These are phyloP conservation scores for Omphalea diandra DNA, from an alignment of 441 rosid species.

Conservation along the genomic window DNA sequence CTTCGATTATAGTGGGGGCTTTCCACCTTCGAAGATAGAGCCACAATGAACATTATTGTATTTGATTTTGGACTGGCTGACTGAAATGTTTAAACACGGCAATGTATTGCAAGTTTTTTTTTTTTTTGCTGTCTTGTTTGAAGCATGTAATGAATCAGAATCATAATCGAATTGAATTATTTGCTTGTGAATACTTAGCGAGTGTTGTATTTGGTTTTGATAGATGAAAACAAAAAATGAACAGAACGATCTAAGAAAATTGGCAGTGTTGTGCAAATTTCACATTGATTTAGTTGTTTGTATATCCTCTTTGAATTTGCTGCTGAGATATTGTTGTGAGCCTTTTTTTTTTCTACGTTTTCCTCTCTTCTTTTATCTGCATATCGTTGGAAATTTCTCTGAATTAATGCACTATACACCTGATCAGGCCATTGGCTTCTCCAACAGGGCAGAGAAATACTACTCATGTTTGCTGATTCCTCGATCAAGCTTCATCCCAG, in stretches of 20 bases:
- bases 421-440: constrained; percentile 44
- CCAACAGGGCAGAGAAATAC: constrained; percentile 53
- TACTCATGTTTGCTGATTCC: constrained; percentile 36
- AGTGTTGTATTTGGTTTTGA: neutral
- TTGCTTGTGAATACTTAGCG: constrained; percentile 12
- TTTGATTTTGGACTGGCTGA: neutral
- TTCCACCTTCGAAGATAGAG: constrained; percentile 37
- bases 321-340: too few species aligned
- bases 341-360: too few species aligned
- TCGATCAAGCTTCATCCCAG: constrained; percentile 40
- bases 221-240: neutral
- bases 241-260: neutral
- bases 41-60: constrained; percentile 28
- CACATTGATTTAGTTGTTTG: neutral
- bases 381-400: too few species aligned
- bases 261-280: neutral
- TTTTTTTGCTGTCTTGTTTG: constrained; percentile 2
- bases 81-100: neutral
- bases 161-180: neutral
- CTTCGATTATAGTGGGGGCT: constrained; percentile 40
- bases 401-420: too few species aligned
- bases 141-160: neutral
- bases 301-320: neutral
- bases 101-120: neutral
- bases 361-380: too few species aligned